Base-by-base conservation (phyloP, 495 filamentous ascomycete species). In the Trichoderma erinaceum region DNA sequence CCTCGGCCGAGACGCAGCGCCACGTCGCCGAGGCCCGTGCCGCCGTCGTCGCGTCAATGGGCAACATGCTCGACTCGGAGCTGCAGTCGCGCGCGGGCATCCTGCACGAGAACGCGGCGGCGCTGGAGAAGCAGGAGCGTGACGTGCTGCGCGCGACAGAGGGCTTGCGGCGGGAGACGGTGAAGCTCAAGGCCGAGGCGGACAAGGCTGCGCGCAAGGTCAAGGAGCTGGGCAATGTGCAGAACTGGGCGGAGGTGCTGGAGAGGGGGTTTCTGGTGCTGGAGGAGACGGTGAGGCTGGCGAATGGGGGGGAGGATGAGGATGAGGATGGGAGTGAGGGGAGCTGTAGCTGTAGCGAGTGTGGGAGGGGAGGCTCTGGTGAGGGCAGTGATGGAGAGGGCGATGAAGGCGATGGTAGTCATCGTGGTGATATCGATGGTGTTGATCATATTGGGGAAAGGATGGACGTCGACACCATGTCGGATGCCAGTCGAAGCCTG, bases 241-340 rank as follows among this genome's bases (percentile, higher is more conserved):
- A 97, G 85, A 97, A 97, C 75, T 97, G 93, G 93, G 94, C 94
- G 50, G 95, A 99, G 86, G 85, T 96, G 82, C 83, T 97, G 72
- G 95, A 99, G 83, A 78, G 91, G 76, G 94, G 97, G 79, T 85
- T 99, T 70, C 74, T 93, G 73, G 87, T 96, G 68, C 73, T 99
- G 46, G 92, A 96, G 79, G 93, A 97, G 85, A 92, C 91, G 66
- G 73, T 97, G 76, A 79, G 89, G 73, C 75, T 90, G 69, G 92
- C 85, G 10, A 75, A 76, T 44, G 79, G 83, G 66, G 84, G 78
- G 25, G 78, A 73, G 63, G 71, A 70, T n/a, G 75, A 70, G 48
- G 71, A 72, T 48, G 74, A 77, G 56, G 70, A 74, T 46, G 72
- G 75, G 16, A 76, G 73, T n/a, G 65, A 66, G 43, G 66, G 70